Base-by-base conservation (phyloP, 129 eudicot species). In the Chrysanthemum seticuspe region DNA sequence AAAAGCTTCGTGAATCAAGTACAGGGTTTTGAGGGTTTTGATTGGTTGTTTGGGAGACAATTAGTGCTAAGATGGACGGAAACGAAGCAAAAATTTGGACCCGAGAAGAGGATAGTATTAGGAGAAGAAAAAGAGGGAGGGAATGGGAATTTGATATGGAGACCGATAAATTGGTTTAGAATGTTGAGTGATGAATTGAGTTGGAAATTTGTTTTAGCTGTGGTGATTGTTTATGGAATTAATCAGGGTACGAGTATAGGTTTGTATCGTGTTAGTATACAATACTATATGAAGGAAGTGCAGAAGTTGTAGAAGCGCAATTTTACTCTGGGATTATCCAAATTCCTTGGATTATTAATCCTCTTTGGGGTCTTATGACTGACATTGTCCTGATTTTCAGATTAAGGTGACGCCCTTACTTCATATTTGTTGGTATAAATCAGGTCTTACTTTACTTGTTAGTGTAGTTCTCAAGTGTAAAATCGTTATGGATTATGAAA, bases 281-380 rank as follows among this genome's bases (percentile, higher is more conserved):
- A 85, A 74, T 85, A 92, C 48, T 87, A 89, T 75, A 83, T 89
- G 96, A 93, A 93, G 67, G 98, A 89, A 78, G 96, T 80, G 83
- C 90, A 79, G 85, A 93, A 86, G 67, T 67, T 93, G 29, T 97
- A 62, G 92, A 87, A 85, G 90, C 98, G 25, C 97, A 93, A 62
- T 69, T 93, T 66, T 93, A 85, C 69, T 79, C 71, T 36, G 91
- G 89, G 10, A 53, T 89, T n/a, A 85, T 86, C 76, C 79, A 76
- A 47, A 80, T 92, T 44, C 96, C 98, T 67, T 92, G 95, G 96
- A 76, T 85, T 72, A 78, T 89, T 19, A 92, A 89, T 78, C 98
- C 98, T 73, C 55, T 87, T 61, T 89, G 95, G 95, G 98, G 98
- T 65, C 87, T 93, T 60, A 78, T 89, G 59, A 89, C 95, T 53